These are phyloP conservation scores for Angomonas ambiguus DNA, from an alignment of 208 protist genomes.

Conservation along the genomic window DNA sequence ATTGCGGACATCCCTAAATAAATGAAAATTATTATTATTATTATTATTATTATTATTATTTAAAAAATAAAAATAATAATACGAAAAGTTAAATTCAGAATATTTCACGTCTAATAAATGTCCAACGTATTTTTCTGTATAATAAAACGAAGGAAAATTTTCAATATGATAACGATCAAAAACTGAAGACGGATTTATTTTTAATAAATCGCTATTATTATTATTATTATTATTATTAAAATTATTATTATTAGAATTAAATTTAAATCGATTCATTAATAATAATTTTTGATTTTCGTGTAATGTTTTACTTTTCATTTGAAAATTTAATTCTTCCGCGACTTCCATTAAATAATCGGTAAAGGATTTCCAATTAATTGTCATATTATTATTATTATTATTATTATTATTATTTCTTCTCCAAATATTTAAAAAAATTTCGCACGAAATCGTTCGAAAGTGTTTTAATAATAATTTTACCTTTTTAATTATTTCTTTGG, in stretches of 20 bases:
- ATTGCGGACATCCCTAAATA: not conserved
- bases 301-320: not conserved
- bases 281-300: not conserved
- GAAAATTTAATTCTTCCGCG: not conserved
- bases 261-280: not conserved
- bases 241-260: constrained; percentile 1
- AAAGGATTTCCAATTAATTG: not conserved
- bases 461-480: not conserved
- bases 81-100: not conserved
- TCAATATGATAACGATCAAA: not conserved
- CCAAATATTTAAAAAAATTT: too few relatives aligned
- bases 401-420: constrained; percentile 1
- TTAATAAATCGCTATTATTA: not conserved
- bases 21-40: constrained; percentile 2
- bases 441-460: not conserved
- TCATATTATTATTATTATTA: not conserved
- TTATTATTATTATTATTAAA: constrained; percentile 4
- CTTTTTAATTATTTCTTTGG: not conserved
- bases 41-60: not conserved
- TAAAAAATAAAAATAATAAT: too few relatives aligned
- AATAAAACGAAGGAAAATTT: not conserved
- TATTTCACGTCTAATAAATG: not conserved
- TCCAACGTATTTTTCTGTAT: not conserved
- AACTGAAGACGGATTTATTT: not conserved
- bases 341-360: not conserved